These are phyloP conservation scores for Scedosporium apiospermum DNA, from an alignment of 2,329 filamentous ascomycete genomes.

Conservation along the genomic window DNA sequence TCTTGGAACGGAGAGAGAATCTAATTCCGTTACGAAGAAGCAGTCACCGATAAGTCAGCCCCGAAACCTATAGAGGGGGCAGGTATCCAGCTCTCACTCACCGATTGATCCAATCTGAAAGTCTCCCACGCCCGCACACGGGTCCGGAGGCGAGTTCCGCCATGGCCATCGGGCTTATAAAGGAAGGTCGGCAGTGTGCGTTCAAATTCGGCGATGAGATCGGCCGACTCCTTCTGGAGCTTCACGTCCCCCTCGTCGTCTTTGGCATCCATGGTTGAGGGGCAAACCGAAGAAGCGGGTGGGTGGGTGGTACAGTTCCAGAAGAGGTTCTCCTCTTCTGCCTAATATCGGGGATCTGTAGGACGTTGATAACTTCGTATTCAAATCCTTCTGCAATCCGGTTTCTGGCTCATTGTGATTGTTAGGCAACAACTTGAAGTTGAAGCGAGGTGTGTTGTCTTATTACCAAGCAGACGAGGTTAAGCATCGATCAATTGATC, in stretches of 20 bases:
- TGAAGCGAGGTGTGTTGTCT: neutral
- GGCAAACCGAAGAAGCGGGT: neutral
- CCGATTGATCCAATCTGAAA: slow-evolving; percentile 34
- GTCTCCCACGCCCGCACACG: slow-evolving; percentile 42
- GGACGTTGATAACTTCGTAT: too few species aligned
- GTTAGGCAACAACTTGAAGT: neutral
- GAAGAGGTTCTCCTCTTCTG: neutral
- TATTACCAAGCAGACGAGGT: neutral
- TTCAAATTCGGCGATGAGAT: slow-evolving; percentile 47
- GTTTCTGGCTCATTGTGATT: too few species aligned
- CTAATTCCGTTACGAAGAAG: slow-evolving; percentile 16
- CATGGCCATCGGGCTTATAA: slow-evolving; percentile 38
- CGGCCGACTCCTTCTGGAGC: slow-evolving; percentile 49
- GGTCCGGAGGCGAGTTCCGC: slow-evolving; percentile 30
- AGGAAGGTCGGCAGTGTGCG: slow-evolving; percentile 41
- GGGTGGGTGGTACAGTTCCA: too few species aligned
- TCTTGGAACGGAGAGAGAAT: slow-evolving; percentile 86
- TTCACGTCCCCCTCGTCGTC: slow-evolving; percentile 53
- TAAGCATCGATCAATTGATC: too few species aligned
- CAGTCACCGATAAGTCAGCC: slow-evolving; percentile 15
- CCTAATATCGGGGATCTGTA: too few species aligned
- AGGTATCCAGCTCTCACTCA: slow-evolving; percentile 19
- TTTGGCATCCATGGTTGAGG: slow-evolving; percentile 46
- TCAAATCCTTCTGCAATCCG: too few species aligned
- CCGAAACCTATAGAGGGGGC: slow-evolving; percentile 3